phyloP scores from a whole-genome alignment of 306 rosid species.

The Prunus salicina region DNA sequence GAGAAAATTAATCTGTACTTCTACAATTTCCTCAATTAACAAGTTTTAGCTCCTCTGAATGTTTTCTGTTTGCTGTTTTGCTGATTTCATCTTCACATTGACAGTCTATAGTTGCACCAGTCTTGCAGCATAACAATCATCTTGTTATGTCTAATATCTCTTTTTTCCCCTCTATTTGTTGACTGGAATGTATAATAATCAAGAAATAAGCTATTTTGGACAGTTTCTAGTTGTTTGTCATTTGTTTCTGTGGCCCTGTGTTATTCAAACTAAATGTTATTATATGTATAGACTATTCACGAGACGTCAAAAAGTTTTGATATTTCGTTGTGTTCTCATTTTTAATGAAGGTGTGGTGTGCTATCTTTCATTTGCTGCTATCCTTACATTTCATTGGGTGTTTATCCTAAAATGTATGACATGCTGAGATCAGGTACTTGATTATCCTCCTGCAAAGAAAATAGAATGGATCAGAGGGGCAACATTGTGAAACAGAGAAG shows the following conservation, averaged over 20 bases:
- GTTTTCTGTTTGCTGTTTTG: neutral
- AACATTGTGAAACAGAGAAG: conserved; percentile 24
- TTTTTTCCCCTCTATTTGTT: neutral
- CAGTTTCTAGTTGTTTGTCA: neutral
- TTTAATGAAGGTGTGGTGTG: neutral
- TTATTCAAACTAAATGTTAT: neutral
- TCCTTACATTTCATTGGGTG: neutral
- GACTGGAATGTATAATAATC: neutral
- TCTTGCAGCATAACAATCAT: neutral
- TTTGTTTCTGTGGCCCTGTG: neutral
- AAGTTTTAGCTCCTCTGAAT: neutral
- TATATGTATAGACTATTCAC: neutral
- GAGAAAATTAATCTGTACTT: neutral
- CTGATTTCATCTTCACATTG: neutral
- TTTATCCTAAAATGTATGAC: neutral
- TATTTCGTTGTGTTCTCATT: neutral
- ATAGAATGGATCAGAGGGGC: conserved; percentile 40
- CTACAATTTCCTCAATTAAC: neutral
- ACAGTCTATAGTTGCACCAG: neutral
- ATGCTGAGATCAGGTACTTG: conserved; percentile 33
- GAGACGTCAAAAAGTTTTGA: neutral
- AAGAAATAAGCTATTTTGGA: neutral
- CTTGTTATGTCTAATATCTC: neutral
- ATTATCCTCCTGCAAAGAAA: conserved; percentile 38
- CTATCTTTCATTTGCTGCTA: neutral